Evolutionary conservation across 1,284 basidiomycete genomes (phyloP).

Genomic region (Veloboletus limbatus): DNA sequence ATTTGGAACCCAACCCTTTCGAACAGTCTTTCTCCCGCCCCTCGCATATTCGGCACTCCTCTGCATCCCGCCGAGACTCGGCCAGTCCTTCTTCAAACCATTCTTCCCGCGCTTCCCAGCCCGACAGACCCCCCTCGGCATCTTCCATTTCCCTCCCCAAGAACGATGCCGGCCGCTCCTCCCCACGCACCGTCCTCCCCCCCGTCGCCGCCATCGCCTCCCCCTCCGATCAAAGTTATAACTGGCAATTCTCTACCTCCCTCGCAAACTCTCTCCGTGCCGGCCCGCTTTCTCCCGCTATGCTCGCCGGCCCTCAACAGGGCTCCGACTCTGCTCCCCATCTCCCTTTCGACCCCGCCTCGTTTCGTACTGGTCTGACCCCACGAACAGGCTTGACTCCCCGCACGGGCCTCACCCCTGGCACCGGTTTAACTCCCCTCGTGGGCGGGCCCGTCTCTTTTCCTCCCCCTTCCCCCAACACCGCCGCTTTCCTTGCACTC

Average conservation of each 20-base stretch:
- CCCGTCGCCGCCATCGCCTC: constrained; percentile 84
- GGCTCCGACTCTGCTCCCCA: constrained; percentile 35
- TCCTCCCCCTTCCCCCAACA: constrained; percentile 86
- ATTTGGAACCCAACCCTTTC: constrained; percentile 94
- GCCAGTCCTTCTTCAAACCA: constrained; percentile 41
- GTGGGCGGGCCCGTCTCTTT: constrained; percentile 74
- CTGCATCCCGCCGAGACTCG: constrained; percentile 39
- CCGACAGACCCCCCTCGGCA: constrained; percentile 39
- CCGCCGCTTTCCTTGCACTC: constrained; percentile 89
- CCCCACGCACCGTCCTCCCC: constrained; percentile 69
- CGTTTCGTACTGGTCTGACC: constrained; percentile 81
- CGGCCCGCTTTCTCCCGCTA: constrained; percentile 91
- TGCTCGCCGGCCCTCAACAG: constrained; percentile 84
- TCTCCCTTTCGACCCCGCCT: constrained; percentile 68
- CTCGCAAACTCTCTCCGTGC: constrained; percentile 78
- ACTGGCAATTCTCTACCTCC: constrained; percentile 67
- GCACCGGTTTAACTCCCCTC: constrained; percentile 81
- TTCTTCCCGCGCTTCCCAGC: constrained; percentile 36
- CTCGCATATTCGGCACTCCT: constrained; percentile 47
- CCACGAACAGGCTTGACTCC: constrained; percentile 76
- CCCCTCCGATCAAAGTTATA: constrained; percentile 74
- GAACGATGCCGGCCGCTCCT: constrained; percentile 33
- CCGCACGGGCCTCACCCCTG: constrained; percentile 78
- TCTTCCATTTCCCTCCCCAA: constrained; percentile 38
- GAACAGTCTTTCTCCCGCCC: constrained; percentile 84